phyloP scores from a whole-genome alignment of 2,329 filamentous ascomycete species.

The Fusarium acutatum region DNA sequence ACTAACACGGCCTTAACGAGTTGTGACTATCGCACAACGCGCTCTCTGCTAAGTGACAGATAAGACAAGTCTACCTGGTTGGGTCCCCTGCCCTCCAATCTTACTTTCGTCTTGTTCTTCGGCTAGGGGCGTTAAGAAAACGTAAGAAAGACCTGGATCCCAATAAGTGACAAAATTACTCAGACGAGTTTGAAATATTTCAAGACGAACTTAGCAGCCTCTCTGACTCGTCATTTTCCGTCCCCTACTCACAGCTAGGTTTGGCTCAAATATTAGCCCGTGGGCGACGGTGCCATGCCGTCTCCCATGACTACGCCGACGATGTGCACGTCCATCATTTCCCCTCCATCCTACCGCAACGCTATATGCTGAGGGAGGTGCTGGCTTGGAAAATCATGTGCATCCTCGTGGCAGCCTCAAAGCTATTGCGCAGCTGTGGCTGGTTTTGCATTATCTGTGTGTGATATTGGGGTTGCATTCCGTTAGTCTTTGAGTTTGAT shows the following conservation, averaged over 20 bases:
- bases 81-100: slow-evolving; percentile 12
- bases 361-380: not conserved
- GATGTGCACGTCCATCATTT: not conserved
- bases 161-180: not conserved
- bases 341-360: not conserved
- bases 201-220: not conserved
- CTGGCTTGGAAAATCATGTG: not conserved
- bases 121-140: not conserved
- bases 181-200: not conserved
- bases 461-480: slow-evolving; percentile 11
- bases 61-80: not conserved
- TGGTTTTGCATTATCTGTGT: not conserved
- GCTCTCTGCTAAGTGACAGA: slow-evolving; percentile 8
- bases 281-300: not conserved
- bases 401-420: not conserved
- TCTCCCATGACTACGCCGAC: not conserved
- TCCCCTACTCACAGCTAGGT: not conserved
- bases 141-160: not conserved
- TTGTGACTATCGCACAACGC: not conserved
- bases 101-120: slow-evolving; percentile 13
- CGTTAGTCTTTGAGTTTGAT: not conserved
- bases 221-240: not conserved
- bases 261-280: not conserved
- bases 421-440: not conserved
- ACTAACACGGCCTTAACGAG: slow-evolving; percentile 2